Conservation (phyloP, 306 rosid species). For the Trifolium pratense region DNA sequence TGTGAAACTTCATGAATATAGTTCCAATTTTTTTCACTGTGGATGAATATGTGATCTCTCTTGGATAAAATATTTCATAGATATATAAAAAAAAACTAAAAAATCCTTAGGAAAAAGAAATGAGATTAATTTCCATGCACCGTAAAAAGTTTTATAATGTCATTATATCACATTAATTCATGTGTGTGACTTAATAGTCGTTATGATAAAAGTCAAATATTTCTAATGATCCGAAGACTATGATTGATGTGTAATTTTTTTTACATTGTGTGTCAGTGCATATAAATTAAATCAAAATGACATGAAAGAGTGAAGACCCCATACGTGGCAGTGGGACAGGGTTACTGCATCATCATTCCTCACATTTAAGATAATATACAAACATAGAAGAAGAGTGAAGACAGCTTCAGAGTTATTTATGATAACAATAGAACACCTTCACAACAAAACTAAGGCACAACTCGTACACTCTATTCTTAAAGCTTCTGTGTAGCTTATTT, state of each 20-base stretch:
- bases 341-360: too few relatives aligned
- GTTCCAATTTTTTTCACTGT: neutral
- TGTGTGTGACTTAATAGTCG: too few relatives aligned
- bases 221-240: too few relatives aligned
- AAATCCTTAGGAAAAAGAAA: neutral
- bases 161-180: too few relatives aligned
- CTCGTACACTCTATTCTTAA: neutral
- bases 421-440: neutral
- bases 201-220: too few relatives aligned
- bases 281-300: neutral
- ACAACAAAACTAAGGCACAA: neutral
- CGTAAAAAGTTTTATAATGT: too few relatives aligned
- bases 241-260: too few relatives aligned
- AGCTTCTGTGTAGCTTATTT: neutral
- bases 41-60: neutral
- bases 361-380: too few relatives aligned
- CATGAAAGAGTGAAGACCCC: too few relatives aligned
- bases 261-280: too few relatives aligned
- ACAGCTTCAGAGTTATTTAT: neutral
- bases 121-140: too few relatives aligned
- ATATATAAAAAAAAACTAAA: neutral
- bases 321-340: too few relatives aligned
- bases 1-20: neutral
- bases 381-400: neutral
- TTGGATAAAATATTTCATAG: neutral